phyloP scores from a whole-genome alignment of 495 filamentous ascomycete species.

The Bombardia bombarda region DNA sequence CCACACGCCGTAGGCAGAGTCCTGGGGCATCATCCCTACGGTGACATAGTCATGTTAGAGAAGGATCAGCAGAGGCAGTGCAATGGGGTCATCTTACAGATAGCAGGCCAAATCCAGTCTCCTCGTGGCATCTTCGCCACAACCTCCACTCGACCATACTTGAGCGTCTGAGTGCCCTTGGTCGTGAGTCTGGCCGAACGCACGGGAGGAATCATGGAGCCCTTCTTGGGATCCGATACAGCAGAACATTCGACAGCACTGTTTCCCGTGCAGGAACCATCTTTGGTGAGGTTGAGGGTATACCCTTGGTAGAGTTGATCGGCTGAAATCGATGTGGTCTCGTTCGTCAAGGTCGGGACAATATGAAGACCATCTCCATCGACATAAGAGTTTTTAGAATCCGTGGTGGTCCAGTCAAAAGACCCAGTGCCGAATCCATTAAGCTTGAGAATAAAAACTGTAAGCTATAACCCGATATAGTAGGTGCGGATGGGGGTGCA shows the following conservation, averaged over 20 bases:
- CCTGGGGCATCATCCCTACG: conserved; percentile 32
- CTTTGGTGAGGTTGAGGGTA: conserved; percentile 30
- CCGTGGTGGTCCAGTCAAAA: conserved; percentile 39
- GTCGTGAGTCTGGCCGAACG: conserved; percentile 32
- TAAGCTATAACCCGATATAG: neutral
- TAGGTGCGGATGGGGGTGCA: neutral
- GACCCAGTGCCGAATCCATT: conserved; percentile 34
- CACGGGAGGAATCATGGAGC: conserved; percentile 31
- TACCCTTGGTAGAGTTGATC: conserved; percentile 21
- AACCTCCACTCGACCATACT: conserved; percentile 36
- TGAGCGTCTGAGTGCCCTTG: conserved; percentile 30
- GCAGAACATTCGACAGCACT: conserved; percentile 20
- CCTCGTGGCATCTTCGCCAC: conserved; percentile 35
- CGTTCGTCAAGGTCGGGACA: conserved; percentile 36
- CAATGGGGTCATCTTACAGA: conserved; percentile 12
- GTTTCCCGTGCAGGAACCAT: conserved; percentile 25
- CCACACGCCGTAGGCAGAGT: conserved; percentile 26
- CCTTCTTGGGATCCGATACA: conserved; percentile 25
- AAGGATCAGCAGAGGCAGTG: neutral
- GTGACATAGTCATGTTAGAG: no score
- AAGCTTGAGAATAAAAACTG: conserved; percentile 9
- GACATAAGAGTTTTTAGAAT: conserved; percentile 32
- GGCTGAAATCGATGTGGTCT: conserved; percentile 24
- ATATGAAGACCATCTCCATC: conserved; percentile 36
- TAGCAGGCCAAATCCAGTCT: conserved; percentile 38